These are phyloP conservation scores for Vickermania spadyakhi DNA, from an alignment of 208 protist species.

Conservation along the genomic window DNA sequence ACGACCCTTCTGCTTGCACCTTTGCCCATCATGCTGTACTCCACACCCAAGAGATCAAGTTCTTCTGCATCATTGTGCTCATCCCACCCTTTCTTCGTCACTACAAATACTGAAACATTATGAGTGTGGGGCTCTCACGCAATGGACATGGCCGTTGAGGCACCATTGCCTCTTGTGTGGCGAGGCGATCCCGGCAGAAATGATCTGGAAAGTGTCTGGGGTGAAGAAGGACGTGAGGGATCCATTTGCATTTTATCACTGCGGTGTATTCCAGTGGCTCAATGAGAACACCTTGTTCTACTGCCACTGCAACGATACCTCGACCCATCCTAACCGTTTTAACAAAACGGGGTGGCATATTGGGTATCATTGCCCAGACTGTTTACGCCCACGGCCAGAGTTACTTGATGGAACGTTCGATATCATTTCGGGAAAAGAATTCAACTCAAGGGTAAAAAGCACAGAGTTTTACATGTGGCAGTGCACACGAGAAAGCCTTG, in stretches of 20 bases:
- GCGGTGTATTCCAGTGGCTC: slow-evolving; percentile 12
- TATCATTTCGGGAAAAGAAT: too few relatives aligned
- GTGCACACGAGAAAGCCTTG: not conserved
- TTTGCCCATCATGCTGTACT: not conserved
- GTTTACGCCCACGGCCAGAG: not conserved
- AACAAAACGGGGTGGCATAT: not conserved
- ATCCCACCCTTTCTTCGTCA: not conserved
- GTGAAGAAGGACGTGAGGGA: not conserved
- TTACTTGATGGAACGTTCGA: not conserved
- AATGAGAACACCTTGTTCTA: slow-evolving; percentile 22
- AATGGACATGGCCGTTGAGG: too few relatives aligned
- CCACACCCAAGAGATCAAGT: not conserved
- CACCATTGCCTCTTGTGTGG: not conserved
- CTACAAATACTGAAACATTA: too few relatives aligned
- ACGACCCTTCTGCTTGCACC: too few relatives aligned
- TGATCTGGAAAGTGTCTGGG: not conserved
- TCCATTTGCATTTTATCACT: slow-evolving; percentile 7
- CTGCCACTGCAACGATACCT: slow-evolving; percentile 13
- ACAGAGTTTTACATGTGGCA: not conserved
- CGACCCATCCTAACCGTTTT: too few relatives aligned
- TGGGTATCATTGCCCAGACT: not conserved
- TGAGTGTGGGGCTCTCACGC: not conserved
- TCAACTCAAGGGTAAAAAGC: too few relatives aligned
- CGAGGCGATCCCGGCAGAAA: not conserved
- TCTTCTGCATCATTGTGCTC: not conserved